phyloP scores from a whole-genome alignment of 176 grass and related monocot genomes.

The Chloris gayana region DNA sequence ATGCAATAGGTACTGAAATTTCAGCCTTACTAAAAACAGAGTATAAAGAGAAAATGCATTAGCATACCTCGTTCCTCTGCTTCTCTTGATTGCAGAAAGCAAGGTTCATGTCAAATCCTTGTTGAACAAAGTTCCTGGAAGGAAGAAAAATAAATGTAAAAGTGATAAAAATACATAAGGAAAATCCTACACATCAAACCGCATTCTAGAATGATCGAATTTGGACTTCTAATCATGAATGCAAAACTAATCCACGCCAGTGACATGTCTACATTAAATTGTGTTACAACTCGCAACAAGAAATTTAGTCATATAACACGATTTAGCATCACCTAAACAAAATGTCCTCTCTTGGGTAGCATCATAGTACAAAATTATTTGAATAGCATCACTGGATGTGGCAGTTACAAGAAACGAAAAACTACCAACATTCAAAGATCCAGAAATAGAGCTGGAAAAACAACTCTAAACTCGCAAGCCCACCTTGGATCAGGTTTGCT shows the following conservation, averaged over 20 bases:
- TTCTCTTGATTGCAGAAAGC: slow-evolving; percentile 98
- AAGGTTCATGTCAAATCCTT: slow-evolving; percentile 93
- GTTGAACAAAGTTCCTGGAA: slow-evolving; percentile 84
- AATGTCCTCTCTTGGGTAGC: slow-evolving; percentile 16
- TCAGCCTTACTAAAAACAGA: neutral
- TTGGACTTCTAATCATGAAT: slow-evolving; percentile 15
- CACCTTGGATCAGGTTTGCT: neutral
- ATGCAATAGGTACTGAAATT: slow-evolving; percentile 2
- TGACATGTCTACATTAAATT: neutral
- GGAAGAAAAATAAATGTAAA: slow-evolving; percentile 14
- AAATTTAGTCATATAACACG: neutral
- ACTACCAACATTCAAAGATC: neutral
- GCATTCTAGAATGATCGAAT: neutral
- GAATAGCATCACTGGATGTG: slow-evolving; percentile 1
- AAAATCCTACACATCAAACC: slow-evolving; percentile 24
- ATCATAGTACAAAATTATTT: slow-evolving; percentile 17
- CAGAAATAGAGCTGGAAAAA: neutral
- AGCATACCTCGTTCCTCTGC: slow-evolving; percentile 83
- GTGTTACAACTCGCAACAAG: neutral
- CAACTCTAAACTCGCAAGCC: neutral
- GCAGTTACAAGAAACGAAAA: slow-evolving; percentile 15
- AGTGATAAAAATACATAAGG: neutral
- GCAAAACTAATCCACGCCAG: slow-evolving; percentile 14
- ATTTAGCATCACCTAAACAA: slow-evolving; percentile 11
- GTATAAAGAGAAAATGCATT: neutral